Base-by-base conservation (phyloP, 495 filamentous ascomycete species). In the Podospora bellae-mahoneyi region DNA sequence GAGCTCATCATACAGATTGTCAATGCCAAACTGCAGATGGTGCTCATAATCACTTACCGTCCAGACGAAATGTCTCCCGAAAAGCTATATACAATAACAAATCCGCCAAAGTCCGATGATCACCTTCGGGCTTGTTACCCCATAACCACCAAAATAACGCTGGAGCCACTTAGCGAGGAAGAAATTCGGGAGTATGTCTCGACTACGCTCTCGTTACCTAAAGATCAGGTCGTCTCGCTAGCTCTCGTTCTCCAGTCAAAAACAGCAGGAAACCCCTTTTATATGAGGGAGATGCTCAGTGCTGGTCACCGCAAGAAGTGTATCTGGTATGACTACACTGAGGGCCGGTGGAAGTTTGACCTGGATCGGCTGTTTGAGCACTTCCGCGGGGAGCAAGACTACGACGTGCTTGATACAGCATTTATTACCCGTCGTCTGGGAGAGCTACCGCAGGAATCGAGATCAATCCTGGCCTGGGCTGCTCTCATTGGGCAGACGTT, bases 231-330 rank as follows among this genome's bases (percentile, higher is more conserved):
- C 20, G 69, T 89, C 7, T 83, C 89, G 6, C 75, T 92, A 15
- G 86, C 88, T 10, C 86, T 90, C 20, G 88, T 94, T 13, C 84
- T 96, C 19, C 90, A 93, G 76, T 91, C 93, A 71, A 93, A 94
- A 78, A 91, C 88, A 26, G 82, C 84, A 16, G 92, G 92, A 0
- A 95, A 96, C 72, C 91, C 91, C 0, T 96, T 96, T 76, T 94
- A 94, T 70, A 89, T 96, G 68, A 86, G 91, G 34, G 91, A 96
- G 76, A 94, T 97, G 87, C 84, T 97, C n/a, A 91, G 90, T 73
- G 89, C 90, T 7, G 93, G 91, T 73, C 89, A 96, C 76, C 87
- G 89, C 19, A 96, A 92, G 75, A 88, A 88, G 70, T 94, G 91
- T 72, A 89, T 97, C 62, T 96, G 90, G 87, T 96, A 94, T 78